Conservation (phyloP, 2,329 filamentous ascomycete species). For the Colletotrichum plurivorum region DNA sequence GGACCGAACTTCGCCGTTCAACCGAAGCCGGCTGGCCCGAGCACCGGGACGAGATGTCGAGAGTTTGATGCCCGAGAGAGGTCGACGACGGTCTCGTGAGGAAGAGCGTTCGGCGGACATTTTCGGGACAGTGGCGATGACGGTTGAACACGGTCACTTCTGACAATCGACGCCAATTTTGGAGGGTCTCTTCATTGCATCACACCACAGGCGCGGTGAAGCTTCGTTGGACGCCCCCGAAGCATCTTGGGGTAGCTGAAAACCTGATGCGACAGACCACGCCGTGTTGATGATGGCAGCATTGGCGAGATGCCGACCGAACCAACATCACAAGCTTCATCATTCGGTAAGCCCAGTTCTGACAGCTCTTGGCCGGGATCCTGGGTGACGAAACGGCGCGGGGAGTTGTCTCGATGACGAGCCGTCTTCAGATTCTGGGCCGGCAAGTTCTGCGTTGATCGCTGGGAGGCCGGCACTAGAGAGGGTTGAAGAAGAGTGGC, state of each 20-base stretch:
- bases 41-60: slow-evolving; percentile 3
- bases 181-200: slow-evolving; percentile 8
- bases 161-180: neutral
- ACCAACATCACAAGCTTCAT: slow-evolving; percentile 11
- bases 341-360: slow-evolving; percentile 1
- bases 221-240: neutral
- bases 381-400: slow-evolving; percentile 1
- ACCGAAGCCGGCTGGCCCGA: slow-evolving; percentile 23
- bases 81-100: neutral
- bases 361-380: slow-evolving; percentile 16
- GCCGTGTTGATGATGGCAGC: neutral
- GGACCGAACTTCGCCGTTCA: slow-evolving; percentile 10
- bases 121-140: too few relatives aligned
- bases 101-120: neutral
- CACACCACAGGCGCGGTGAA: neutral
- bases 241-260: neutral
- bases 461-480: slow-evolving; percentile 10
- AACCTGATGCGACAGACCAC: neutral
- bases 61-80: neutral
- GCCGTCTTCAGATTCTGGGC: slow-evolving; percentile 3
- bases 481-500: slow-evolving; percentile 5
- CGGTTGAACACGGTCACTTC: too few relatives aligned
- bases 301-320: neutral
- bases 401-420: slow-evolving; percentile 5
- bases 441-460: slow-evolving; percentile 11